A percentile compares a stretch with the other conserved stretches of the same genome.
Evolutionary conservation across 2,329 filamentous ascomycete genomes (phyloP).

Genomic region (Pseudovirgaria hyperparasitica): DNA sequence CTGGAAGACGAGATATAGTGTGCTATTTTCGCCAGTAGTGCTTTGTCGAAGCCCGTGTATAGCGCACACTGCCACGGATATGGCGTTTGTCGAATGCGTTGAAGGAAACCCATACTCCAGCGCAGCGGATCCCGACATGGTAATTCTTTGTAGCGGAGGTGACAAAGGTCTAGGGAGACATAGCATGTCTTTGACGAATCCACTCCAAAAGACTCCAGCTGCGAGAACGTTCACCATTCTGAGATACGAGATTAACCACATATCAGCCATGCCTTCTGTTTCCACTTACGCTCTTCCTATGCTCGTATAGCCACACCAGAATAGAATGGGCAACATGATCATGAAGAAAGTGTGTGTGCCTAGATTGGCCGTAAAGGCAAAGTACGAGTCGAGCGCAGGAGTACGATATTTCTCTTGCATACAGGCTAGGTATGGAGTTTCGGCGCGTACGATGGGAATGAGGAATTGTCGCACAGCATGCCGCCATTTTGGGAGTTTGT

Average conservation of each 20-base stretch:
- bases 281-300: constrained; percentile 71
- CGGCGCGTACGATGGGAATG: constrained; percentile 81
- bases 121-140: constrained; percentile 90
- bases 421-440: constrained; percentile 86
- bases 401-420: constrained; percentile 71
- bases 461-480: constrained; percentile 70
- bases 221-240: constrained; percentile 47
- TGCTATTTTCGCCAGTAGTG: constrained; percentile 47
- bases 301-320: constrained; percentile 85
- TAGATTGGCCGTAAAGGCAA: constrained; percentile 90
- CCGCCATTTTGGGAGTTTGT: constrained; percentile 75
- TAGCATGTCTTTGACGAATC: constrained; percentile 87
- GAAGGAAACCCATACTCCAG: constrained; percentile 96
- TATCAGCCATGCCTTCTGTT: constrained; percentile 1
- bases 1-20: constrained; percentile 52
- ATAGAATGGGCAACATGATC: constrained; percentile 83
- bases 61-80: constrained; percentile 81
- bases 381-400: constrained; percentile 84
- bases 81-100: constrained; percentile 92
- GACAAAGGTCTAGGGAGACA: constrained; percentile 87
- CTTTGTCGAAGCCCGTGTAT: constrained; percentile 57
- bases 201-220: constrained; percentile 56
- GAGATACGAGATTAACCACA: constrained; percentile 9
- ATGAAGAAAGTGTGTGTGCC: constrained; percentile 99
- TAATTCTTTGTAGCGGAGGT: constrained; percentile 84